A percentile compares a stretch with the other conserved stretches of the same genome.
Conservation (phyloP, 2,329 filamentous ascomycete species). For the Hymenoscyphus scutula region DNA sequence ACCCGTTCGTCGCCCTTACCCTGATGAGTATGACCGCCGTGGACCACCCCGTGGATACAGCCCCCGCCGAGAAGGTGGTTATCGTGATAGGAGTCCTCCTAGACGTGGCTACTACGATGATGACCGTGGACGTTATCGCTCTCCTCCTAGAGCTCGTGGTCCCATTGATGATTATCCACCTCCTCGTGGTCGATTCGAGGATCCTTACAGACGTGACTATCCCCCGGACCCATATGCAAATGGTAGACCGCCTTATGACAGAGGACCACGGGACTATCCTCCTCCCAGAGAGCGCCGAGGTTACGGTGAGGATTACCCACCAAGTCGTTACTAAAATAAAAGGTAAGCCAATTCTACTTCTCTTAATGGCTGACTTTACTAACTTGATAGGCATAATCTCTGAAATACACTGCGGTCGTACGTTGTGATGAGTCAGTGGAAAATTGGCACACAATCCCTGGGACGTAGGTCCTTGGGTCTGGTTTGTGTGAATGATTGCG, state of each 20-base stretch:
- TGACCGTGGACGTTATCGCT: slow-evolving; percentile 71
- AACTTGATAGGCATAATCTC: neutral
- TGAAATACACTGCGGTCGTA: neutral
- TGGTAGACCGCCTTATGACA: slow-evolving; percentile 47
- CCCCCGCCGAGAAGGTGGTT: slow-evolving; percentile 66
- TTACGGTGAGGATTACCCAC: slow-evolving; percentile 34
- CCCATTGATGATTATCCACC: slow-evolving; percentile 78
- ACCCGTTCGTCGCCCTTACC: slow-evolving; percentile 65
- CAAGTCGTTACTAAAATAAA: slow-evolving; percentile 36
- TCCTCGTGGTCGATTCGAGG: slow-evolving; percentile 67
- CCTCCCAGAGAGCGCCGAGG: slow-evolving; percentile 34
- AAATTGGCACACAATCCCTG: neutral
- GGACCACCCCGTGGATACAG: slow-evolving; percentile 80
- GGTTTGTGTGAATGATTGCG: slow-evolving; percentile 18
- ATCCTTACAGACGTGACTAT: slow-evolving; percentile 71
- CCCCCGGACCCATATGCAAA: slow-evolving; percentile 59
- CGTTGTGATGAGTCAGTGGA: neutral
- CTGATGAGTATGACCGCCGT: slow-evolving; percentile 82
- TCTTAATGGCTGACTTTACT: neutral
- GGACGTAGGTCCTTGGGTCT: neutral
- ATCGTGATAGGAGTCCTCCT: slow-evolving; percentile 81
- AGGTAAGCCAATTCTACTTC: slow-evolving; percentile 15
- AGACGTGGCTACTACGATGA: slow-evolving; percentile 89
- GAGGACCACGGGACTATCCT: slow-evolving; percentile 40
- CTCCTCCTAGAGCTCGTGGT: slow-evolving; percentile 69